These are phyloP conservation scores for Penicillium crystallinum DNA, from an alignment of 495 filamentous ascomycete genomes.

Conservation along the genomic window DNA sequence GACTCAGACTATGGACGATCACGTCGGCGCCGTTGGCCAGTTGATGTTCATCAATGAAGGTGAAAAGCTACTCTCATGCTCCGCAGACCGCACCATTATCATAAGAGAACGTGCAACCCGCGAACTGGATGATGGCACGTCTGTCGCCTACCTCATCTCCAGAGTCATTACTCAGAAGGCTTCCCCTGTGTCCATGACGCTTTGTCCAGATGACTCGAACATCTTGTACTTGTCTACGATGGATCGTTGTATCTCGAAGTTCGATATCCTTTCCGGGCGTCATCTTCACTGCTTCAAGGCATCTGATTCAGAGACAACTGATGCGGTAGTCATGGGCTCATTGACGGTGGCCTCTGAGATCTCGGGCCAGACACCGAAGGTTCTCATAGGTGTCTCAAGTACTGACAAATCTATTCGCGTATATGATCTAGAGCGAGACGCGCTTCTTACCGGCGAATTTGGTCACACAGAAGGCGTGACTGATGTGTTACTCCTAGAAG, in stretches of 20 bases:
- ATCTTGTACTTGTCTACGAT: slow-evolving; percentile 70
- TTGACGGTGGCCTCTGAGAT: slow-evolving; percentile 51
- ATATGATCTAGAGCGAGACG: slow-evolving; percentile 72
- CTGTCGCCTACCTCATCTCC: slow-evolving; percentile 68
- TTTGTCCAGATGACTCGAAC: slow-evolving; percentile 54
- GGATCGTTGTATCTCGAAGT: slow-evolving; percentile 75
- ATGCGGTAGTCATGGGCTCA: slow-evolving; percentile 76
- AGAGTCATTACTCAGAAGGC: slow-evolving; percentile 76
- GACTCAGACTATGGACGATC: slow-evolving; percentile 73
- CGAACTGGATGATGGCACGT: slow-evolving; percentile 57
- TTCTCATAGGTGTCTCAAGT: slow-evolving; percentile 79
- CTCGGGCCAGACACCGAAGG: slow-evolving; percentile 36
- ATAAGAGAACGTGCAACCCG: slow-evolving; percentile 67
- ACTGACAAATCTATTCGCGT: slow-evolving; percentile 92
- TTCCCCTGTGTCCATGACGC: slow-evolving; percentile 77
- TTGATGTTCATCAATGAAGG: slow-evolving; percentile 59
- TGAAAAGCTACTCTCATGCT: slow-evolving; percentile 74
- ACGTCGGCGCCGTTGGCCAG: slow-evolving; percentile 63
- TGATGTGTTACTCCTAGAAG: slow-evolving; percentile 68
- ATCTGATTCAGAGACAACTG: slow-evolving; percentile 67
- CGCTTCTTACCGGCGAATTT: slow-evolving; percentile 80
- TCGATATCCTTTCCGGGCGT: slow-evolving; percentile 67
- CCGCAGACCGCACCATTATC: slow-evolving; percentile 79
- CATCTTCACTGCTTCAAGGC: slow-evolving; percentile 71
- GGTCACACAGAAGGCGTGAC: slow-evolving; percentile 92